These are phyloP conservation scores for Wickerhamiella alocasiicola DNA, from an alignment of 805 yeast genomes.

Conservation along the genomic window DNA sequence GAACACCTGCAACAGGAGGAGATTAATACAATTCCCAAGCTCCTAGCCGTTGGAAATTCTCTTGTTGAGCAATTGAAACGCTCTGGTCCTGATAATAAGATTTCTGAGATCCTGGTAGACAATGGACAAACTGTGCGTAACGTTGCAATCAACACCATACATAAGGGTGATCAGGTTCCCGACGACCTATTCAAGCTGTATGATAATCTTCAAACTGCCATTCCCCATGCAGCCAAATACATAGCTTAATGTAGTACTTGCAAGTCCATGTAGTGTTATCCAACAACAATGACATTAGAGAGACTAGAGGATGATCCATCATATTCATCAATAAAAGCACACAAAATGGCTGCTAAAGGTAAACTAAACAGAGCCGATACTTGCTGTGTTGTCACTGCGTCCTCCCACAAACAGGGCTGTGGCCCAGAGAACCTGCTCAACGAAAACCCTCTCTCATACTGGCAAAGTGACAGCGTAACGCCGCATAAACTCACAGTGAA, in stretches of 20 bases:
- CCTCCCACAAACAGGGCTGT: constrained; percentile 43
- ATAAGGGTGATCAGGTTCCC: neutral
- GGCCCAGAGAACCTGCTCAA: constrained; percentile 61
- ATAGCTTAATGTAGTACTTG: no score
- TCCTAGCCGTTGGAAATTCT: neutral
- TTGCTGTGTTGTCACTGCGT: neutral
- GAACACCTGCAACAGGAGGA: constrained; percentile 2
- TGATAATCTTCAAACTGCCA: neutral
- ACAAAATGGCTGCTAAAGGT: no score
- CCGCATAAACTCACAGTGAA: constrained; percentile 75
- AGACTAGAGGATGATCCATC: no score
- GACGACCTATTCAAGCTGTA: constrained; percentile 5
- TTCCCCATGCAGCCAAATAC: neutral
- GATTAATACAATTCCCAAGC: neutral
- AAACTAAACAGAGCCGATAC: constrained; percentile 10
- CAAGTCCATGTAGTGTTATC: no score
- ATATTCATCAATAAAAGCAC: no score
- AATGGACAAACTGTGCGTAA: constrained; percentile 4
- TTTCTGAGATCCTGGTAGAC: neutral
- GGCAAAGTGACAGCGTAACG: constrained; percentile 92
- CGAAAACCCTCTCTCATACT: constrained; percentile 52
- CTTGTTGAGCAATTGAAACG: constrained; percentile 2
- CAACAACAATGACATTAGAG: no score
- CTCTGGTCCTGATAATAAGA: neutral
- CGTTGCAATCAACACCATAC: constrained; percentile 1